phyloP scores from a whole-genome alignment of 2,329 filamentous ascomycete genomes.

The Hypoxylon sp. region DNA sequence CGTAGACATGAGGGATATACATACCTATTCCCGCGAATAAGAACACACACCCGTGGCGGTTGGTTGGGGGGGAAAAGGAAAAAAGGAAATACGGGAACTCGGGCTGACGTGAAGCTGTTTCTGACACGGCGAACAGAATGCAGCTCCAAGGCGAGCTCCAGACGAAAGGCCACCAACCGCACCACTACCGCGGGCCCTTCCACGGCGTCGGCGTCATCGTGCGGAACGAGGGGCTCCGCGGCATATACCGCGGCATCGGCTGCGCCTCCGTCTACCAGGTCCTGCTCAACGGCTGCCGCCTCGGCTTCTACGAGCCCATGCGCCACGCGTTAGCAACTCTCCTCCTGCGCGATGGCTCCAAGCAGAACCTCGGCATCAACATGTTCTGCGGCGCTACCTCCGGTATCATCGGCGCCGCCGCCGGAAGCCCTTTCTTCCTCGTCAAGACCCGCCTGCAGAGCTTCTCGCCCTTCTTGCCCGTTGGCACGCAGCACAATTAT shows the following conservation, averaged over 20 bases:
- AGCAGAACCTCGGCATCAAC: slow-evolving; percentile 90
- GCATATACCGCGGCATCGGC: slow-evolving; percentile 89
- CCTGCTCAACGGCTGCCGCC: slow-evolving; percentile 93
- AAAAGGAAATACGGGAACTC: neutral
- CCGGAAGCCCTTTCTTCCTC: slow-evolving; percentile 96
- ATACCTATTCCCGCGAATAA: neutral
- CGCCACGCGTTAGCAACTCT: slow-evolving; percentile 78
- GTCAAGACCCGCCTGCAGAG: slow-evolving; percentile 97
- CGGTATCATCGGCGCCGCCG: slow-evolving; percentile 91
- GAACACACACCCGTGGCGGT: too few species aligned
- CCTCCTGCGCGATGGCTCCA: slow-evolving; percentile 78
- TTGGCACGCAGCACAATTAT: slow-evolving; percentile 97
- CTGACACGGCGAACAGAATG: slow-evolving; percentile 70
- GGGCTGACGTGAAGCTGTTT: slow-evolving; percentile 32
- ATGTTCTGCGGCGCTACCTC: slow-evolving; percentile 92
- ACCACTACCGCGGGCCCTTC: slow-evolving; percentile 90
- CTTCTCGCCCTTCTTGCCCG: slow-evolving; percentile 90
- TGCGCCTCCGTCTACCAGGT: slow-evolving; percentile 98
- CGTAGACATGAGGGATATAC: neutral
- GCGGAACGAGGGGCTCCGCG: slow-evolving; percentile 87
- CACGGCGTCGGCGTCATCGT: slow-evolving; percentile 93
- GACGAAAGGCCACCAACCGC: slow-evolving; percentile 84
- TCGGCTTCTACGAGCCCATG: slow-evolving; percentile 98
- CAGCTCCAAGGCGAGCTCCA: slow-evolving; percentile 97
- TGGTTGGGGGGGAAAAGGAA: too few species aligned